These are phyloP conservation scores for Pseudoneurospora amorphoporcata DNA, from an alignment of 495 filamentous ascomycete genomes.

Conservation along the genomic window DNA sequence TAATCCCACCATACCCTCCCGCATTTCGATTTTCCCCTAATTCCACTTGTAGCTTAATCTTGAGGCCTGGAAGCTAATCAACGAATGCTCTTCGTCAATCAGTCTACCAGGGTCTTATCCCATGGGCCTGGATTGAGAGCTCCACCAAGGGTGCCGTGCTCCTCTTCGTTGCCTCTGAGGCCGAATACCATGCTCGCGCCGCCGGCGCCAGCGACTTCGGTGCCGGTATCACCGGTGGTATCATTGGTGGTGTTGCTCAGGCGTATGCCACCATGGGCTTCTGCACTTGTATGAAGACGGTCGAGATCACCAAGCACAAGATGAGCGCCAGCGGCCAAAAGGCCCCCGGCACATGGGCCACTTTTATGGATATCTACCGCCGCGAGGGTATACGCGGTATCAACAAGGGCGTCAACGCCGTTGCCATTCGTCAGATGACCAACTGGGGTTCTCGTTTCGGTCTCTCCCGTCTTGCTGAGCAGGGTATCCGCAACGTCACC, in stretches of 20 bases:
- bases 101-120: constrained; percentile 99
- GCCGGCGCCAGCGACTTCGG: constrained; percentile 79
- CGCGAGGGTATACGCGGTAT: constrained; percentile 91
- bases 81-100: constrained; percentile 10
- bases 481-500: constrained; percentile 69
- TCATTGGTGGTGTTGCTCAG: constrained; percentile 90
- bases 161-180: constrained; percentile 97
- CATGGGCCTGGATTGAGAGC: constrained; percentile 99
- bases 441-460: constrained; percentile 98
- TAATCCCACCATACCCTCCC: neutral
- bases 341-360: constrained; percentile 77
- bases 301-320: constrained; percentile 98
- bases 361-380: constrained; percentile 95
- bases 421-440: constrained; percentile 96
- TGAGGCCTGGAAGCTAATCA: neutral
- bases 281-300: constrained; percentile 99
- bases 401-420: constrained; percentile 96
- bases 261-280: constrained; percentile 99
- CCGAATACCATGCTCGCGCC: constrained; percentile 79
- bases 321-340: constrained; percentile 72
- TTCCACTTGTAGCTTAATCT: neutral
- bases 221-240: constrained; percentile 82
- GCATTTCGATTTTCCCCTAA: neutral
- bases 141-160: constrained; percentile 98
- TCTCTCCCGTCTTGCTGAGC: constrained; percentile 80